Percentiles rank a stretch among this genome's conserved stretches.
Evolutionary conservation across 2,329 filamentous ascomycete species (phyloP).

Genomic region (Alternaria atra): DNA sequence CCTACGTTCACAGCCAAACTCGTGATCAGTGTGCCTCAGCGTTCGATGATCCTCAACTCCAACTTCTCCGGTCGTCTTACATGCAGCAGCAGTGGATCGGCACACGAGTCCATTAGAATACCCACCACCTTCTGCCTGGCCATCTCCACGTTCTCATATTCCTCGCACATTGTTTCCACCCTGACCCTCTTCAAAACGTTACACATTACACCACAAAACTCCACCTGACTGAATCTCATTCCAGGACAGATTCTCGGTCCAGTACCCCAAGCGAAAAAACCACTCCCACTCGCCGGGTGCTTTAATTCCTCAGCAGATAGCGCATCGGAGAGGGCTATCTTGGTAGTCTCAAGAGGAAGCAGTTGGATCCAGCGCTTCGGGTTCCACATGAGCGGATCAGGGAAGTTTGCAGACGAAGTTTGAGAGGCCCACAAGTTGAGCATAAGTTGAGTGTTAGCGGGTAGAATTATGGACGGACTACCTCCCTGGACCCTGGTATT

Average conservation of each 20-base stretch:
- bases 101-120: conserved; percentile 21
- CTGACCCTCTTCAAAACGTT: conserved; percentile 21
- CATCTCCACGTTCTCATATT: neutral
- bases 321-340: neutral
- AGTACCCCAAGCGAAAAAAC: conserved; percentile 59
- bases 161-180: conserved; percentile 8
- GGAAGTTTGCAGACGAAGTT: conserved; percentile 37
- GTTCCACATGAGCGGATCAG: conserved; percentile 36
- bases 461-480: conserved; percentile 14
- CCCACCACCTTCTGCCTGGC: conserved; percentile 13
- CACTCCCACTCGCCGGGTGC: conserved; percentile 5
- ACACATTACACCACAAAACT: conserved; percentile 60
- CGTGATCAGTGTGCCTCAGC: neutral
- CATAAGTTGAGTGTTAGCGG: conserved; percentile 22
- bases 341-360: neutral
- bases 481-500: neutral
- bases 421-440: conserved; percentile 39
- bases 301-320: conserved; percentile 13
- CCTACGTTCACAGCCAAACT: neutral
- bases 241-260: conserved; percentile 63
- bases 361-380: conserved; percentile 47
- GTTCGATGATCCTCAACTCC: neutral
- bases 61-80: conserved; percentile 18
- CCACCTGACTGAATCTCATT: conserved; percentile 65
- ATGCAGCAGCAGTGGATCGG: conserved; percentile 21